phyloP scores from a whole-genome alignment of 2,329 filamentous ascomycete species.

The Daldinia sp. region DNA sequence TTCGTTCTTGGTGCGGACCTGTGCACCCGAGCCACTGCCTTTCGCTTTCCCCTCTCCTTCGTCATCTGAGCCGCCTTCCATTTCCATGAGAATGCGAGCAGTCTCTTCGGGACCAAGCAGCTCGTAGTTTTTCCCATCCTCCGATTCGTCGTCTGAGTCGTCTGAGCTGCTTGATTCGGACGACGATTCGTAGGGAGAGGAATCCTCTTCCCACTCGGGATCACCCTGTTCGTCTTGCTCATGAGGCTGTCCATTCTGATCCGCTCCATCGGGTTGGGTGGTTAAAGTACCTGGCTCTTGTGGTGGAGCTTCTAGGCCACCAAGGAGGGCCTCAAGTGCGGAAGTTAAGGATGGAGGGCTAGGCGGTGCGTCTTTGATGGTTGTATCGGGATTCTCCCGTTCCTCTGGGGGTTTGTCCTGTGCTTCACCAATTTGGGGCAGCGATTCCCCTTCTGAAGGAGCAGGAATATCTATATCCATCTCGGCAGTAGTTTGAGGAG shows the following conservation, averaged over 20 bases:
- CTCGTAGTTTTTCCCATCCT: constrained; percentile 65
- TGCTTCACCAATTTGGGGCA: not conserved
- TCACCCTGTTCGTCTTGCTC: constrained; percentile 48
- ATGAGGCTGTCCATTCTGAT: constrained; percentile 32
- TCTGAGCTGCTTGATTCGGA: constrained; percentile 67
- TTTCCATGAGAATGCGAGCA: constrained; percentile 84
- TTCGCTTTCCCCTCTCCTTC: constrained; percentile 67
- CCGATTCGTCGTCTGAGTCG: constrained; percentile 64
- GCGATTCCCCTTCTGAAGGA: not conserved
- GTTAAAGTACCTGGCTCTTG: constrained; percentile 17
- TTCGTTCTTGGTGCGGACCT: constrained; percentile 86
- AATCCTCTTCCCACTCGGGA: constrained; percentile 87
- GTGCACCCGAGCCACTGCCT: constrained; percentile 52
- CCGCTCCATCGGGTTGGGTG: constrained; percentile 15
- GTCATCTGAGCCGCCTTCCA: constrained; percentile 80
- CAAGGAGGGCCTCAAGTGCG: constrained; percentile 46
- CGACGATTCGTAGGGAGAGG: constrained; percentile 77
- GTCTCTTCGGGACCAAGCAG: constrained; percentile 83
- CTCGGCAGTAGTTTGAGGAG: constrained; percentile 16
- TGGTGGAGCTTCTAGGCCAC: constrained; percentile 42
- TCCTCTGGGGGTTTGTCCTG: not conserved
- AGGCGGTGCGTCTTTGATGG: constrained; percentile 36
- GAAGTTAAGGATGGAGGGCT: constrained; percentile 47
- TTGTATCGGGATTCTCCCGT: constrained; percentile 5
- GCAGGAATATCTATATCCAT: constrained; percentile 16